phyloP scores from a whole-genome alignment of 1,284 basidiomycete species.

The Lentinula novae-zelandiae region DNA sequence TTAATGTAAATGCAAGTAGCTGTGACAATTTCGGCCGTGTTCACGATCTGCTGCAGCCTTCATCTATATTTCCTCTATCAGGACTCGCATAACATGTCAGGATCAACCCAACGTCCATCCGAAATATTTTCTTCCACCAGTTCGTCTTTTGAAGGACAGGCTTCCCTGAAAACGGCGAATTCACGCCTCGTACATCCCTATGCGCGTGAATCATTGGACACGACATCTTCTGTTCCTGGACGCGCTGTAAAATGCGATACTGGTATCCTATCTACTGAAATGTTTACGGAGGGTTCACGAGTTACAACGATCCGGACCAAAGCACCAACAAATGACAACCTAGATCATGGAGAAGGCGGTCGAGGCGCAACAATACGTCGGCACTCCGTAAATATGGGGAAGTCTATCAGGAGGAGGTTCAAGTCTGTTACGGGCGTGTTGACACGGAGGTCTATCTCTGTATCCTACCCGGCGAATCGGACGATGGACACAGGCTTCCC shows the following conservation, averaged over 20 bases:
- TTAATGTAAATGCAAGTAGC: neutral
- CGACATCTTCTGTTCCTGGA: neutral
- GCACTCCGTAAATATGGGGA: slow-evolving; percentile 5
- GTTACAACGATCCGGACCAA: neutral
- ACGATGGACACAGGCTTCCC: neutral
- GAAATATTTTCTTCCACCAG: neutral
- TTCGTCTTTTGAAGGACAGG: neutral
- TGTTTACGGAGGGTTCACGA: neutral
- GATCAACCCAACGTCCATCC: neutral
- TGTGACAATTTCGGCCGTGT: neutral
- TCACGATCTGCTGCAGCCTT: neutral
- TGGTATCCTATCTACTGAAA: neutral
- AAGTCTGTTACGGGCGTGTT: neutral
- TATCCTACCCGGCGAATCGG: neutral
- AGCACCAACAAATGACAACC: neutral
- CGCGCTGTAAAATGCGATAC: neutral
- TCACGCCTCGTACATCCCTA: neutral
- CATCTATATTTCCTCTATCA: neutral
- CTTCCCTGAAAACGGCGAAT: neutral
- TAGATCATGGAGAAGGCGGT: neutral
- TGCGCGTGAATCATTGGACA: neutral
- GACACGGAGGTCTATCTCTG: neutral
- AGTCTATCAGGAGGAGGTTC: slow-evolving; percentile 5
- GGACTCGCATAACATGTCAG: neutral
- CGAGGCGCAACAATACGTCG: neutral